Percentiles rank a stretch among this genome's conserved stretches.
Evolutionary conservation across 768 basidiomycete species (phyloP).

Genomic region (Floccularia luteovirens): DNA sequence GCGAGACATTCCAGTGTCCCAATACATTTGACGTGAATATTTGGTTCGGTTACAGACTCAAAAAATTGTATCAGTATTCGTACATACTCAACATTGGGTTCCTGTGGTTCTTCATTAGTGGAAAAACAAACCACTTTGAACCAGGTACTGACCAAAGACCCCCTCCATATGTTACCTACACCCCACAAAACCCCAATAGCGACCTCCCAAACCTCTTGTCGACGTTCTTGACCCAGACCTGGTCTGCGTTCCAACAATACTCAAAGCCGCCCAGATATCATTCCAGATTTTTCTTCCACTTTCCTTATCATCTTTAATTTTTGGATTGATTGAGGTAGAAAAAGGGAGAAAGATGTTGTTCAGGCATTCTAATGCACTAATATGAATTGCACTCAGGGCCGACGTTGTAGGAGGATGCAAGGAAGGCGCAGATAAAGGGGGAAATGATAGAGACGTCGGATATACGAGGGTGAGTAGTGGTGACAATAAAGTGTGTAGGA

Average conservation of each 20-base stretch:
- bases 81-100: slow-evolving; percentile 53
- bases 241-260: slow-evolving; percentile 51
- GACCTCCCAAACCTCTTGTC: slow-evolving; percentile 72
- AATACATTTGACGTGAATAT: slow-evolving; percentile 67
- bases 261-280: slow-evolving; percentile 56
- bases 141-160: slow-evolving; percentile 41
- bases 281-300: slow-evolving; percentile 55
- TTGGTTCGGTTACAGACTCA: slow-evolving; percentile 43
- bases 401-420: slow-evolving; percentile 87
- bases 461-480: slow-evolving; percentile 64
- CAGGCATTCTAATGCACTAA: slow-evolving; percentile 81
- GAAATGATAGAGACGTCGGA: slow-evolving; percentile 78
- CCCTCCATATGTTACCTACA: slow-evolving; percentile 69
- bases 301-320: slow-evolving; percentile 34
- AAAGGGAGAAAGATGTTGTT: slow-evolving; percentile 84
- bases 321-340: slow-evolving; percentile 34
- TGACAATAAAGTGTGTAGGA: slow-evolving; percentile 55
- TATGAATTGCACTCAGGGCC: slow-evolving; percentile 74
- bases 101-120: slow-evolving; percentile 20
- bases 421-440: slow-evolving; percentile 60
- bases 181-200: slow-evolving; percentile 86
- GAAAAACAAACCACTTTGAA: not conserved
- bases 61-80: slow-evolving; percentile 61
- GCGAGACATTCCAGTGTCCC: slow-evolving; percentile 85
- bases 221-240: slow-evolving; percentile 56